Conservation (phyloP, 257 asterid genomes). For the Marsdenia floribunda region DNA sequence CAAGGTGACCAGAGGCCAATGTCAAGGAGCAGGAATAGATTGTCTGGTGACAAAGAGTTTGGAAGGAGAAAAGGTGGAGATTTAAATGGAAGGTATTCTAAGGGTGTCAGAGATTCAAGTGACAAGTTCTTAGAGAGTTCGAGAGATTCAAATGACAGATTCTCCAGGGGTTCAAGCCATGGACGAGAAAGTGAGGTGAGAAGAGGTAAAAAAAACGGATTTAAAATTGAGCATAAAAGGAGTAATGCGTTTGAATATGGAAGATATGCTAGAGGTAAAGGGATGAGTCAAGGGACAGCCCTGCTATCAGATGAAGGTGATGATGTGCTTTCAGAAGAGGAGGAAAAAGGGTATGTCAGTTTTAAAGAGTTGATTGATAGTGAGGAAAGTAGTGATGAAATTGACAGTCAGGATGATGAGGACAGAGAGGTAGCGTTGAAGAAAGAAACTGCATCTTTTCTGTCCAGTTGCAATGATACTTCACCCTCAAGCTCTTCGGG, state of each 20-base stretch:
- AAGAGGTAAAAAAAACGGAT: constrained; percentile 26
- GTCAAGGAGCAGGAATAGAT: constrained; percentile 22
- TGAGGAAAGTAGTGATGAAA: constrained; percentile 49
- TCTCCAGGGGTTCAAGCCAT: constrained; percentile 4
- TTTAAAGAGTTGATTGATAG: constrained; percentile 59
- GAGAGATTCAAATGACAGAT: constrained; percentile 6
- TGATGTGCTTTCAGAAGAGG: constrained; percentile 24
- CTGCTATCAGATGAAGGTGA: constrained; percentile 44
- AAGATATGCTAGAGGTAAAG: constrained; percentile 22
- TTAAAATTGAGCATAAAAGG: constrained; percentile 21
- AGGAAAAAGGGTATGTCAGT: constrained; percentile 37
- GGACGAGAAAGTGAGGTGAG: constrained; percentile 21
- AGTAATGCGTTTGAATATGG: constrained; percentile 20
- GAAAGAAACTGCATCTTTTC: constrained; percentile 20
- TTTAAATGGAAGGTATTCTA: background rate
- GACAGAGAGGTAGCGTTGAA: constrained; percentile 23
- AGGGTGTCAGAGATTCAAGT: constrained; percentile 5
- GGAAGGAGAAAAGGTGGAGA: constrained; percentile 24
- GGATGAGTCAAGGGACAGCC: constrained; percentile 29
- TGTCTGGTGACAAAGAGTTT: constrained; percentile 10
- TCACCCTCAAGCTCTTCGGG: constrained; percentile 33
- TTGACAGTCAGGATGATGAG: constrained; percentile 29
- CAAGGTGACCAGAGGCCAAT: background rate
- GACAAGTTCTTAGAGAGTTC: constrained; percentile 19
- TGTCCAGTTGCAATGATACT: constrained; percentile 9